Conservation (phyloP, 169 alveolate species). For the Plasmodium malariae region DNA sequence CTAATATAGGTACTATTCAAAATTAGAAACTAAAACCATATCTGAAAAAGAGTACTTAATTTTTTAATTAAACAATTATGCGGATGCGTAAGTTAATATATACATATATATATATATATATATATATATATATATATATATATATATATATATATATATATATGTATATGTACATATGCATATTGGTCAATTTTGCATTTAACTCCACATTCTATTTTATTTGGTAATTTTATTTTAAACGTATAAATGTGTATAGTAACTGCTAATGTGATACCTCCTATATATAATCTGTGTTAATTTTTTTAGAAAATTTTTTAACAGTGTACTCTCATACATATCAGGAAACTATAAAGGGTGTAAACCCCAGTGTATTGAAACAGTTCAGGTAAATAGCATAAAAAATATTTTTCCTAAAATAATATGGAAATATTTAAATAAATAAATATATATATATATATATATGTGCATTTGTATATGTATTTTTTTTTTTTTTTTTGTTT, state of each 20-base stretch:
- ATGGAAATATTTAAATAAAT: background rate
- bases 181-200: background rate
- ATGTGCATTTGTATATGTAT: background rate
- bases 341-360: constrained; percentile 56
- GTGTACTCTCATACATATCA: constrained; percentile 68
- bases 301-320: constrained; percentile 52
- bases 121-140: background rate
- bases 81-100: background rate
- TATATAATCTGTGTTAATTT: constrained; percentile 4
- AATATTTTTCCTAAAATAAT: background rate
- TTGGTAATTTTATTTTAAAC: background rate
- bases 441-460: background rate
- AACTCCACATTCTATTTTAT: background rate
- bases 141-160: no score
- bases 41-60: background rate
- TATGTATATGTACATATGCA: background rate
- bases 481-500: background rate
- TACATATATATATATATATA: background rate
- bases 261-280: background rate
- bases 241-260: background rate
- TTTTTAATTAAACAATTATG: background rate
- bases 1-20: constrained; percentile 59
- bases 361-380: constrained; percentile 41
- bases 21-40: background rate
- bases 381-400: constrained; percentile 44